Conservation (phyloP, 192 early-diverging fungal species). For the Coemansia brasiliensis region DNA sequence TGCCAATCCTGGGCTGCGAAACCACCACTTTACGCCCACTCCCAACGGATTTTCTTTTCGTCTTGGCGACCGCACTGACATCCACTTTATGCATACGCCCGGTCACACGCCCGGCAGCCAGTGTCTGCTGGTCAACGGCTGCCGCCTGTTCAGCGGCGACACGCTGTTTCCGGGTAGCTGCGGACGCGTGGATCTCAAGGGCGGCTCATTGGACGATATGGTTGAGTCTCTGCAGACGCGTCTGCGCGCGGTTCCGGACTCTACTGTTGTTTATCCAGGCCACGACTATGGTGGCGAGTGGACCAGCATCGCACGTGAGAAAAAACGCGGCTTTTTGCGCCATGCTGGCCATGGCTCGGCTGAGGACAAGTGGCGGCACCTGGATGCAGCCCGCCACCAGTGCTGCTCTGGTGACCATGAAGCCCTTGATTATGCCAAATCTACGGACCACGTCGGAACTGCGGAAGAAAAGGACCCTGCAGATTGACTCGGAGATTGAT, state of each 20-base stretch:
- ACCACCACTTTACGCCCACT: slow-evolving; percentile 61
- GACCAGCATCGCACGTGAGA: slow-evolving; percentile 76
- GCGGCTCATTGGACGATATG: slow-evolving; percentile 67
- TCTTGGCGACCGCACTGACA: slow-evolving; percentile 54
- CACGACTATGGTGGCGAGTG: slow-evolving; percentile 84
- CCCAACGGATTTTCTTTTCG: slow-evolving; percentile 58
- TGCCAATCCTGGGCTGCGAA: slow-evolving; percentile 66
- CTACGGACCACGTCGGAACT: background rate
- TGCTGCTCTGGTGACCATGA: background rate
- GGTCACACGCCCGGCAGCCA: slow-evolving; percentile 90
- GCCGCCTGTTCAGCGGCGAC: slow-evolving; percentile 81
- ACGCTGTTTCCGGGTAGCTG: slow-evolving; percentile 79
- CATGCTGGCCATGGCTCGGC: slow-evolving; percentile 25
- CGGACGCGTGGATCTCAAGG: slow-evolving; percentile 82
- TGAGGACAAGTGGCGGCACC: slow-evolving; percentile 19
- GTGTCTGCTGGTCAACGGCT: slow-evolving; percentile 74
- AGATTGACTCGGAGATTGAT: too few relatives aligned
- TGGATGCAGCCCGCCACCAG: slow-evolving; percentile 12
- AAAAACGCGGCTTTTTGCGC: slow-evolving; percentile 46
- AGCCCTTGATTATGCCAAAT: background rate
- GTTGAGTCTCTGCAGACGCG: slow-evolving; percentile 66
- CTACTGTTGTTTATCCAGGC: slow-evolving; percentile 83
- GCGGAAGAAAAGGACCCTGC: too few relatives aligned
- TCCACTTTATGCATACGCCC: slow-evolving; percentile 87
- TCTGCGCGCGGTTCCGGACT: slow-evolving; percentile 60